These are phyloP conservation scores for Penicillium sp. DNA, from an alignment of 2,329 filamentous ascomycete species.

Conservation along the genomic window DNA sequence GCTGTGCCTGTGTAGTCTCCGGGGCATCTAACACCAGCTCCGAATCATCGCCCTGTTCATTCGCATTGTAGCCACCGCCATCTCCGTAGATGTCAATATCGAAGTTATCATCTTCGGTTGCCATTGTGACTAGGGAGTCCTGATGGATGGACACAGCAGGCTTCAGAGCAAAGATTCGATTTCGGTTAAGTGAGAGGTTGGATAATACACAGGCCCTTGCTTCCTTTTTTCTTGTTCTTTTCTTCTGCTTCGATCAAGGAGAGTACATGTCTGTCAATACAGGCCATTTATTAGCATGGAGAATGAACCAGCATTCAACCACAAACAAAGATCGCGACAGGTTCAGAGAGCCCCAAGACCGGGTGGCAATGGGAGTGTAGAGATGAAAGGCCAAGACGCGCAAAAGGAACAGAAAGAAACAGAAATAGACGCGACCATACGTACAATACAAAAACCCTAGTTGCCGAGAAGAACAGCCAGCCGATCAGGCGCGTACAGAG, in stretches of 20 bases:
- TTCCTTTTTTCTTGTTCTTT: conserved; percentile 23
- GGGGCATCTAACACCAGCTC: conserved; percentile 27
- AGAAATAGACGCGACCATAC: conserved; percentile 36
- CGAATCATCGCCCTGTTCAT: conserved; percentile 49
- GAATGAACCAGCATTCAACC: conserved; percentile 15
- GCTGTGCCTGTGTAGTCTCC: neutral
- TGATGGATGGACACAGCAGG: conserved; percentile 16
- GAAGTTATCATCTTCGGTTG: conserved; percentile 66
- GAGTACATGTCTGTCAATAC: conserved; percentile 46
- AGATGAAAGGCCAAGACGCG: conserved; percentile 1
- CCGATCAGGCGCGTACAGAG: conserved; percentile 7
- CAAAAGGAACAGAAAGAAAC: conserved; percentile 6
- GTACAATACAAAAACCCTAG: conserved; percentile 39
- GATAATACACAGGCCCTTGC: conserved; percentile 39
- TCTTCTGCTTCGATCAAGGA: conserved; percentile 33
- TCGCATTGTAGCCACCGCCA: conserved; percentile 48
- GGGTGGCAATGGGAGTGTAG: neutral
- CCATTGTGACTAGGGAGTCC: conserved; percentile 40
- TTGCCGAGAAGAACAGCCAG: conserved; percentile 13
- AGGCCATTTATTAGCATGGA: conserved; percentile 41
- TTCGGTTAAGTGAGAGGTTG: conserved; percentile 34
- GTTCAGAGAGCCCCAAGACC: neutral
- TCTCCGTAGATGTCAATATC: conserved; percentile 71
- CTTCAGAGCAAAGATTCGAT: conserved; percentile 34
- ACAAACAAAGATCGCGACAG: neutral